phyloP scores from a whole-genome alignment of 306 rosid species.

The Acacia crassicarpa region DNA sequence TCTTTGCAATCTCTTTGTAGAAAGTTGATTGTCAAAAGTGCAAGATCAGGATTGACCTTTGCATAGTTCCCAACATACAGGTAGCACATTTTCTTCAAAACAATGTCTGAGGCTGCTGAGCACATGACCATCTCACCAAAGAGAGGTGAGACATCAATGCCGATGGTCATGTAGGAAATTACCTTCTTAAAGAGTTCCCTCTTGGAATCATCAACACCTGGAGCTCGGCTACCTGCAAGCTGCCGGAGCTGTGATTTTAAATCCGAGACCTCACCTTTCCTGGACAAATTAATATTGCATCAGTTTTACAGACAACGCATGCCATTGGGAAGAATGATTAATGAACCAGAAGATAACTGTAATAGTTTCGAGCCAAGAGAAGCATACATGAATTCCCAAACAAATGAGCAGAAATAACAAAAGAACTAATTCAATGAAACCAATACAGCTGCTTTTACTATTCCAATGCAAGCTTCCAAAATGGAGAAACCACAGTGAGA shows the following conservation, averaged over 20 bases:
- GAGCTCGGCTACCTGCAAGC: slow-evolving; percentile 98
- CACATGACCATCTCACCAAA: slow-evolving; percentile 99
- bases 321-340: slow-evolving; percentile 2
- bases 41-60: slow-evolving; percentile 92
- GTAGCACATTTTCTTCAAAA: slow-evolving; percentile 96
- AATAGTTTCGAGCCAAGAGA: neutral
- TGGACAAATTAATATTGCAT: slow-evolving; percentile 39
- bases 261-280: slow-evolving; percentile 98
- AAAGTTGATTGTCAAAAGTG: slow-evolving; percentile 93
- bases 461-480: slow-evolving; percentile 23
- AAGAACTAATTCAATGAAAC: slow-evolving; percentile 36
- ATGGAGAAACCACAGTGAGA: slow-evolving; percentile 3
- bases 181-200: slow-evolving; percentile 98
- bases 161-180: slow-evolving; percentile 95
- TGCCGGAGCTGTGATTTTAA: slow-evolving; percentile 91
- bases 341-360: neutral
- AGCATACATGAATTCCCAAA: neutral
- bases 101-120: slow-evolving; percentile 90
- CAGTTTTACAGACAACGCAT: neutral
- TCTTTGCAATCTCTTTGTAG: slow-evolving; percentile 99
- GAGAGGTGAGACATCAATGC: slow-evolving; percentile 86
- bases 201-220: slow-evolving; percentile 94
- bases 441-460: slow-evolving; percentile 24
- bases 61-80: slow-evolving; percentile 96
- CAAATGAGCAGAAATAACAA: neutral